A percentile compares a stretch with the other conserved stretches of the same genome.
phyloP scores from a whole-genome alignment of 768 basidiomycete genomes.

The Amanita pallidorosea region DNA sequence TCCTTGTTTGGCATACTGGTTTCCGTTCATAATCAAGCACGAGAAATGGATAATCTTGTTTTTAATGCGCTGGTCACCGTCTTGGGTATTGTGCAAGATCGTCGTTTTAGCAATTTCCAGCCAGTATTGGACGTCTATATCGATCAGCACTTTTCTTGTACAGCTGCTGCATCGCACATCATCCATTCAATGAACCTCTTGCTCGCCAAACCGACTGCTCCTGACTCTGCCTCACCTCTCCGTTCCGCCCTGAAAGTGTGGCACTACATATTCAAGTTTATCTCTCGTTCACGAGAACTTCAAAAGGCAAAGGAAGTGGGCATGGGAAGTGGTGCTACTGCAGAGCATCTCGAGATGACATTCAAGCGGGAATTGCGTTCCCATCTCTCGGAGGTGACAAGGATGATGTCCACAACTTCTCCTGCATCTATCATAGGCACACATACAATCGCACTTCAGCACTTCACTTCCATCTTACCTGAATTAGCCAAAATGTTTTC shows the following conservation, averaged over 20 bases:
- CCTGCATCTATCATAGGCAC: slow-evolving; percentile 91
- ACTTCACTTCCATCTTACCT: slow-evolving; percentile 87
- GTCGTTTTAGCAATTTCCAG: slow-evolving; percentile 92
- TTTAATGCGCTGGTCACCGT: slow-evolving; percentile 89
- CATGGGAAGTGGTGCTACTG: slow-evolving; percentile 71
- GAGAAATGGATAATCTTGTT: slow-evolving; percentile 76
- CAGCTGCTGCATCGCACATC: slow-evolving; percentile 74
- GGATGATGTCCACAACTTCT: slow-evolving; percentile 74
- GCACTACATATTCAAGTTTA: slow-evolving; percentile 95
- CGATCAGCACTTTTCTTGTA: slow-evolving; percentile 75
- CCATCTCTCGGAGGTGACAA: slow-evolving; percentile 73
- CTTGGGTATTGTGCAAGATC: slow-evolving; percentile 86
- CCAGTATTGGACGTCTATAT: slow-evolving; percentile 92
- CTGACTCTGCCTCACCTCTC: slow-evolving; percentile 66
- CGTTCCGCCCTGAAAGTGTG: slow-evolving; percentile 91
- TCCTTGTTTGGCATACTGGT: slow-evolving; percentile 84
- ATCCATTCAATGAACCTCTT: slow-evolving; percentile 82
- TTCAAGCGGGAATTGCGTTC: slow-evolving; percentile 79
- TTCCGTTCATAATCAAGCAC: slow-evolving; percentile 59
- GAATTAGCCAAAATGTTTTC: slow-evolving; percentile 76
- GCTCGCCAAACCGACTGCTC: slow-evolving; percentile 58
- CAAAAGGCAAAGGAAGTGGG: slow-evolving; percentile 76
- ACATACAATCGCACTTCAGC: slow-evolving; percentile 87
- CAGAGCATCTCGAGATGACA: slow-evolving; percentile 72
- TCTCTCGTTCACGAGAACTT: slow-evolving; percentile 79